Conservation (phyloP, 768 basidiomycete species). For the Hortiboletus campestris region DNA sequence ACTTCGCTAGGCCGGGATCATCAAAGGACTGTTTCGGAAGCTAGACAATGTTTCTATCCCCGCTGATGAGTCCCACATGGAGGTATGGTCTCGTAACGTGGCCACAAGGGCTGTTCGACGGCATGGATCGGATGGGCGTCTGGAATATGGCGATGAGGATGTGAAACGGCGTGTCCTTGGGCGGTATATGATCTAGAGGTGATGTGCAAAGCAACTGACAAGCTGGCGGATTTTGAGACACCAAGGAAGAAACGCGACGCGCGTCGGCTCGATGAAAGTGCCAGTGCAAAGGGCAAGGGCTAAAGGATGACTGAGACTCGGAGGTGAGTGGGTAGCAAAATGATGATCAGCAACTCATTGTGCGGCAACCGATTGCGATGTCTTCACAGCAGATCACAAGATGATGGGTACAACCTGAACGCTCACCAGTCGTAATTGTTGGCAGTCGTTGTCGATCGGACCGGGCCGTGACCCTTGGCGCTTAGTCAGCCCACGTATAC, state of each 20-base stretch:
- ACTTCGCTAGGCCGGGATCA: not conserved
- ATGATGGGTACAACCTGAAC: not conserved
- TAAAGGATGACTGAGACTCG: too few species aligned
- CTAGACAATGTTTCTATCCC: not conserved
- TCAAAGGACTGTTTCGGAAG: not conserved
- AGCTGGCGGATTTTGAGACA: not conserved
- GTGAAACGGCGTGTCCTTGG: not conserved
- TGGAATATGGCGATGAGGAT: not conserved
- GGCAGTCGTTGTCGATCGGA: too few species aligned
- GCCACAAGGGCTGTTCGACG: not conserved
- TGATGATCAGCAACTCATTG: not conserved
- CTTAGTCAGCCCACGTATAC: slow-evolving; percentile 22
- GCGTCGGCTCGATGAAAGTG: not conserved
- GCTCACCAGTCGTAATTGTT: not conserved
- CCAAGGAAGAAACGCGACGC: too few species aligned
- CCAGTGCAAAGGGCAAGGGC: too few species aligned
- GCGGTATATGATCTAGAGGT: too few species aligned
- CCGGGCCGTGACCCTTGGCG: not conserved
- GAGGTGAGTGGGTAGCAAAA: not conserved
- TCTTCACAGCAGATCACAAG: not conserved
- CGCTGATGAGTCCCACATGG: not conserved
- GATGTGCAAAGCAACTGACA: not conserved
- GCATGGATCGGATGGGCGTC: not conserved
- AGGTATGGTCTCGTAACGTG: not conserved
- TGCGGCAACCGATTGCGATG: not conserved